Conservation (phyloP, 1,284 basidiomycete genomes). For the Taiwanofungus camphoratus region DNA sequence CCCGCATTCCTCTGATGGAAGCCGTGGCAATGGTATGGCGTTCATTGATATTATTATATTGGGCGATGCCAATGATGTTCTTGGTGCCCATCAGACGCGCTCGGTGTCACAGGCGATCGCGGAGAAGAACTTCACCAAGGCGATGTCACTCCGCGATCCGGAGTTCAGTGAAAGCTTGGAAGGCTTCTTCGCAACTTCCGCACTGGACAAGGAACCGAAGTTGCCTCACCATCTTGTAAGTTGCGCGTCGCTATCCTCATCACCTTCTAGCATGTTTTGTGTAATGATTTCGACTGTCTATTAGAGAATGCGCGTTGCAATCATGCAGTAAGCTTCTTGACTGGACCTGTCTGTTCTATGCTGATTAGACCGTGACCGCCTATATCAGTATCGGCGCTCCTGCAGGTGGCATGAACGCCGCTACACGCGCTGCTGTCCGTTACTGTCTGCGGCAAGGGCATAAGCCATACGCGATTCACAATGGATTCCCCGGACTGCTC, state of each 20-base stretch:
- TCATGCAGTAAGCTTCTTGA: constrained; percentile 75
- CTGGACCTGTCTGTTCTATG: not conserved
- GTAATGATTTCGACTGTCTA: not conserved
- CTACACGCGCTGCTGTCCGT: constrained; percentile 89
- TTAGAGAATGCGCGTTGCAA: constrained; percentile 82
- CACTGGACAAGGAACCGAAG: constrained; percentile 51
- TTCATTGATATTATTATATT: not conserved
- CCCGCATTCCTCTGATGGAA: constrained; percentile 84
- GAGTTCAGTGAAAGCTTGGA: constrained; percentile 88
- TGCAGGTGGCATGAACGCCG: constrained; percentile 98
- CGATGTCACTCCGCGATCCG: constrained; percentile 85
- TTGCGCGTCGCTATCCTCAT: constrained; percentile 7
- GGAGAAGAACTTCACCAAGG: constrained; percentile 80
- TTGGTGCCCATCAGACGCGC: constrained; percentile 58
- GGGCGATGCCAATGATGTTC: not conserved
- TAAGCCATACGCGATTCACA: constrained; percentile 86
- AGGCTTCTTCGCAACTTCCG: constrained; percentile 76
- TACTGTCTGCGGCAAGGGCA: constrained; percentile 94
- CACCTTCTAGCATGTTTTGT: not conserved
- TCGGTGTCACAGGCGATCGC: constrained; percentile 82
- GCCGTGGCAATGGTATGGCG: constrained; percentile 76
- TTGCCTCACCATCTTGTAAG: constrained; percentile 61
- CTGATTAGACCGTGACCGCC: constrained; percentile 1
- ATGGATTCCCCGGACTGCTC: constrained; percentile 92
- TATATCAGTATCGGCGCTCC: constrained; percentile 83